Conservation (phyloP, 1,139 yeast species). For the Kodamaea derodonti region DNA sequence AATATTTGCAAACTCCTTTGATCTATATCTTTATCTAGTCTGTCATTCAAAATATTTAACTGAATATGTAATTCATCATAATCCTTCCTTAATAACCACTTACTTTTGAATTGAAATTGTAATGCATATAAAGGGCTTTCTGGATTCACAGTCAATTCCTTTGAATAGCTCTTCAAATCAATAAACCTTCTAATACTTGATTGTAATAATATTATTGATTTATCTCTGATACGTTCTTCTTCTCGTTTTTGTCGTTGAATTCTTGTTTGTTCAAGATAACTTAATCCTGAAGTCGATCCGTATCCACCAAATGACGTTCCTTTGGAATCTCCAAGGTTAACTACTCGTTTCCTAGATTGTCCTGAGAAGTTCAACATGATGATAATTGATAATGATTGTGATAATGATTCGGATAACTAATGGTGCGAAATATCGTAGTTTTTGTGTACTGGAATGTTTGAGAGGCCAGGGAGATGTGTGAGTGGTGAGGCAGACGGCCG, state of each 20-base stretch:
- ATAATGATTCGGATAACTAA: no score
- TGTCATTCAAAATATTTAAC: neutral
- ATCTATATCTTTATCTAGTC: neutral
- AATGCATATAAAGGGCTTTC: slow-evolving; percentile 3
- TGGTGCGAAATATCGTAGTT: no score
- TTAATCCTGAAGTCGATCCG: slow-evolving; percentile 16
- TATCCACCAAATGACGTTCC: slow-evolving; percentile 1
- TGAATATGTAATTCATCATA: neutral
- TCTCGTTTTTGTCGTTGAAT: slow-evolving; percentile 68
- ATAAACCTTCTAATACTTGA: slow-evolving; percentile 35
- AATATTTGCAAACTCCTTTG: slow-evolving; percentile 1
- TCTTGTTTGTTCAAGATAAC: slow-evolving; percentile 57
- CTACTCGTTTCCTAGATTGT: slow-evolving; percentile 54
- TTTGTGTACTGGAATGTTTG: no score
- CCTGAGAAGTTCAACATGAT: slow-evolving; percentile 63
- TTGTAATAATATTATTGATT: slow-evolving; percentile 52
- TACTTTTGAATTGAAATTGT: slow-evolving; percentile 17
- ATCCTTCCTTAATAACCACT: slow-evolving; percentile 10
- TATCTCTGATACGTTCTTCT: slow-evolving; percentile 43
- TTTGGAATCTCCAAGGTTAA: slow-evolving; percentile 64
- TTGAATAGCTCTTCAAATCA: slow-evolving; percentile 19
- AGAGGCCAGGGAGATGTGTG: no score
- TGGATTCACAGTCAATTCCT: slow-evolving; percentile 7
- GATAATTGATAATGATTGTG: neutral
- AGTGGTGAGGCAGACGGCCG: no score